A percentile compares a stretch with the other conserved stretches of the same genome.
phyloP scores from a whole-genome alignment of 768 basidiomycete genomes.

The Lyophyllum semitale region DNA sequence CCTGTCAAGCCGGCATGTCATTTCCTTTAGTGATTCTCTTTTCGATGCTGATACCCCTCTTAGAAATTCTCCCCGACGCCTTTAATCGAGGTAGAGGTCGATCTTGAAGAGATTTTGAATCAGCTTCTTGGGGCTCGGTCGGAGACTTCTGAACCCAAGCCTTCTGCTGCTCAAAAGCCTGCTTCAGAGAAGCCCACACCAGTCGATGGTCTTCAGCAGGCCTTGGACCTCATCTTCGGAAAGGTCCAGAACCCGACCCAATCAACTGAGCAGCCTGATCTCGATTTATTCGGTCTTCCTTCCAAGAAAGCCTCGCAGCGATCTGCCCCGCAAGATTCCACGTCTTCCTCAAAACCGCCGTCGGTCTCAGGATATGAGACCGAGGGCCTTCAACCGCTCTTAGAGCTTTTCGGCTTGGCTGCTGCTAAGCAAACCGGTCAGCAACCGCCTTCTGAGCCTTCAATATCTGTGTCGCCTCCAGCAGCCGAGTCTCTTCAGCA shows the following conservation, averaged over 20 bases:
- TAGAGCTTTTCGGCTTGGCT: not conserved
- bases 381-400: conserved; percentile 3
- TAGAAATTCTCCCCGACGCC: not conserved
- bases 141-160: not conserved
- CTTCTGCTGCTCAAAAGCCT: not conserved
- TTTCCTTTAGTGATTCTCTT: not conserved
- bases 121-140: not conserved
- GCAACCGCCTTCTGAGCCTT: not conserved
- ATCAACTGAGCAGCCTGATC: too few species aligned
- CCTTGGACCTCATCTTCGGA: not conserved
- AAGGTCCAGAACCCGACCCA: not conserved
- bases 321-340: not conserved
- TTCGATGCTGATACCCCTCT: not conserved
- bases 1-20: conserved; percentile 1
- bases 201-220: not conserved
- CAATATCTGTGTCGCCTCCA: not conserved
- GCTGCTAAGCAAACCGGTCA: not conserved
- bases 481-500: not conserved
- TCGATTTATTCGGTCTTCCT: conserved; percentile 2
- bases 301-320: not conserved
- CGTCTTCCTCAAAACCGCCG: not conserved
- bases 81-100: not conserved
- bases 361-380: not conserved
- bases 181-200: not conserved
- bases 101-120: not conserved